phyloP scores from a whole-genome alignment of 73 alveolate species.

The Stentor coeruleus region DNA sequence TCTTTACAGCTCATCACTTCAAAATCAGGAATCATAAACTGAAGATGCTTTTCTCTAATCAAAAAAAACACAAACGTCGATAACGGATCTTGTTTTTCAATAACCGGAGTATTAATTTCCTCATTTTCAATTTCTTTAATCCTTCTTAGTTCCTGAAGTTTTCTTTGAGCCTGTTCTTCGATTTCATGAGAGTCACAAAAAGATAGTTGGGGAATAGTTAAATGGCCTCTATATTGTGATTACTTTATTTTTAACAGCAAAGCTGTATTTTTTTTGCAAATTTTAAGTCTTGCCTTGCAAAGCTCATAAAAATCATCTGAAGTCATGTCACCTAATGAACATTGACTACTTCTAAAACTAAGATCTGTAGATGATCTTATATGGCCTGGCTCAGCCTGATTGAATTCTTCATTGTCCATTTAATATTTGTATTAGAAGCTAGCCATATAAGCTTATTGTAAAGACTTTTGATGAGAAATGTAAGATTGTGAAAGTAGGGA shows the following conservation, averaged over 20 bases:
- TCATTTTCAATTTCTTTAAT: background rate
- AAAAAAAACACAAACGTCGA: background rate
- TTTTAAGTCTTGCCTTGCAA: background rate
- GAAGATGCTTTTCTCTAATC: background rate
- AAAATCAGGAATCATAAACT: background rate
- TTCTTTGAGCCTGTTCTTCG: background rate
- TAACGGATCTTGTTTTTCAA: background rate
- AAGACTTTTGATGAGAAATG: too few relatives aligned
- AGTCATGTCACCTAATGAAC: too few relatives aligned
- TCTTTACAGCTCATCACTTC: background rate
- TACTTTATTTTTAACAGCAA: background rate
- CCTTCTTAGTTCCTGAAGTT: background rate
- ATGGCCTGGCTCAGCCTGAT: too few relatives aligned
- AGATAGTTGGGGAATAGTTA: background rate
- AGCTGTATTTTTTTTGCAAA: background rate
- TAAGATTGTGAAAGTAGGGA: too few relatives aligned
- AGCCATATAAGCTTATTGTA: too few relatives aligned
- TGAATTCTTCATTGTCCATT: too few relatives aligned
- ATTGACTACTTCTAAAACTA: too few relatives aligned
- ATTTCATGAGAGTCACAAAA: background rate
- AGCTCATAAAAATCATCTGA: background rate
- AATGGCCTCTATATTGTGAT: background rate
- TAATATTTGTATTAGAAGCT: too few relatives aligned
- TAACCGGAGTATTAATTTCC: background rate
- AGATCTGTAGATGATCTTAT: too few relatives aligned